A percentile compares a stretch with the other conserved stretches of the same genome.
phyloP scores from a whole-genome alignment of 2,329 filamentous ascomycete genomes.

The Escovopsis sp. region DNA sequence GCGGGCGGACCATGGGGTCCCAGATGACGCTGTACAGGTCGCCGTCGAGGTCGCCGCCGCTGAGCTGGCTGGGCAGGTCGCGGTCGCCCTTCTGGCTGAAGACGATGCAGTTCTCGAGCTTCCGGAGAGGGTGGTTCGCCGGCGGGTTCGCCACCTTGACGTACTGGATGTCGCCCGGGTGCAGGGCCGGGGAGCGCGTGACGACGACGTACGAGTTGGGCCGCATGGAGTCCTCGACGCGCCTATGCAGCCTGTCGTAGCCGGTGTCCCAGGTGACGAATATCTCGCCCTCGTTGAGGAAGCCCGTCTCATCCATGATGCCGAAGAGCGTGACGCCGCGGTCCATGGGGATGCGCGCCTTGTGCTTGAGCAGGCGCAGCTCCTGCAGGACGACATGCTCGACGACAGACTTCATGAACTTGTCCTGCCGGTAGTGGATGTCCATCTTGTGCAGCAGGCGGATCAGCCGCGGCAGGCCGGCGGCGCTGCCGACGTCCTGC shows the following conservation, averaged over 20 bases:
- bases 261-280: slow-evolving; percentile 43
- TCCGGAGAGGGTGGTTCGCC: slow-evolving; percentile 39
- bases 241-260: slow-evolving; percentile 8
- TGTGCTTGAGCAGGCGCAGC: slow-evolving; percentile 62
- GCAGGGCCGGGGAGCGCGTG: slow-evolving; percentile 65
- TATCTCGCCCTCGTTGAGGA: slow-evolving; percentile 50
- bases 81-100: slow-evolving; percentile 58
- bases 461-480: slow-evolving; percentile 48
- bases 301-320: slow-evolving; percentile 67
- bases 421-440: slow-evolving; percentile 50
- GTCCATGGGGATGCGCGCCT: slow-evolving; percentile 55
- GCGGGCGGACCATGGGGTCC: slow-evolving; percentile 37
- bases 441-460: slow-evolving; percentile 38
- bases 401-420: slow-evolving; percentile 54
- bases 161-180: slow-evolving; percentile 65
- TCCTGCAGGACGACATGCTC: slow-evolving; percentile 57
- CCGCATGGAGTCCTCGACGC: slow-evolving; percentile 15
- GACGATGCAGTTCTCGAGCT: slow-evolving; percentile 57
- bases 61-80: slow-evolving; percentile 64
- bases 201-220: slow-evolving; percentile 37
- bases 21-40: slow-evolving; percentile 72
- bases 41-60: slow-evolving; percentile 72
- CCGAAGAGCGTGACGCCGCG: slow-evolving; percentile 66
- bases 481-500: slow-evolving; percentile 43
- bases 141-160: slow-evolving; percentile 48